Conservation (phyloP, 768 basidiomycete species). For the Crepidotus variabilis region DNA sequence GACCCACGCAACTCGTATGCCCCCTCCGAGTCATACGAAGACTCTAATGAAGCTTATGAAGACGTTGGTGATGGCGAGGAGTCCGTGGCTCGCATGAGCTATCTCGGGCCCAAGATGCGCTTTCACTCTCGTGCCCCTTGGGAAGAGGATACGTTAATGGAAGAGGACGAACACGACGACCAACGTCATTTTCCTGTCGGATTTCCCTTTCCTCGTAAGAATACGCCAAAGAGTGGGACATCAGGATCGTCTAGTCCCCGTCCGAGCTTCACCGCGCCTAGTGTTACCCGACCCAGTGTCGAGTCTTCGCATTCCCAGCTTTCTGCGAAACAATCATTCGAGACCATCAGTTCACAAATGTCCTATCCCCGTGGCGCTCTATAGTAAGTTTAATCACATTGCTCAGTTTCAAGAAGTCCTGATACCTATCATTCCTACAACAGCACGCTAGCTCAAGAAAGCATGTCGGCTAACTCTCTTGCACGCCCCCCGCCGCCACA, state of each 20-base stretch:
- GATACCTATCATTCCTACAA: constrained; percentile 3
- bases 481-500: constrained; percentile 27
- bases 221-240: constrained; percentile 36
- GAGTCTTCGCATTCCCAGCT: constrained; percentile 57
- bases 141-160: constrained; percentile 48
- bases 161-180: constrained; percentile 45
- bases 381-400: constrained; percentile 44
- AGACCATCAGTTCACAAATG: constrained; percentile 47
- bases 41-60: constrained; percentile 28
- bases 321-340: constrained; percentile 54
- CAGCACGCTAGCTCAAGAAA: constrained; percentile 60
- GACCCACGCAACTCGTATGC: constrained; percentile 37
- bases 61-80: constrained; percentile 41
- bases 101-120: constrained; percentile 80
- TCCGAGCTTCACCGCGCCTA: constrained; percentile 21
- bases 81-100: constrained; percentile 53
- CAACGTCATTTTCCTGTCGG: constrained; percentile 24
- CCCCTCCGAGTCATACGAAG: constrained; percentile 23
- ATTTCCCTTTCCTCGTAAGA: constrained; percentile 17
- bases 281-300: constrained; percentile 50
- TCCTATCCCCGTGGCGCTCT: constrained; percentile 51
- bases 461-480: constrained; percentile 53
- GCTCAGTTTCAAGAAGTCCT: constrained; percentile 5
- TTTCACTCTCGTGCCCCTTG: constrained; percentile 81
- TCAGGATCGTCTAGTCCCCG: constrained; percentile 44